phyloP scores from a whole-genome alignment of 2,329 filamentous ascomycete genomes.

The Fusarium phyllophilum region DNA sequence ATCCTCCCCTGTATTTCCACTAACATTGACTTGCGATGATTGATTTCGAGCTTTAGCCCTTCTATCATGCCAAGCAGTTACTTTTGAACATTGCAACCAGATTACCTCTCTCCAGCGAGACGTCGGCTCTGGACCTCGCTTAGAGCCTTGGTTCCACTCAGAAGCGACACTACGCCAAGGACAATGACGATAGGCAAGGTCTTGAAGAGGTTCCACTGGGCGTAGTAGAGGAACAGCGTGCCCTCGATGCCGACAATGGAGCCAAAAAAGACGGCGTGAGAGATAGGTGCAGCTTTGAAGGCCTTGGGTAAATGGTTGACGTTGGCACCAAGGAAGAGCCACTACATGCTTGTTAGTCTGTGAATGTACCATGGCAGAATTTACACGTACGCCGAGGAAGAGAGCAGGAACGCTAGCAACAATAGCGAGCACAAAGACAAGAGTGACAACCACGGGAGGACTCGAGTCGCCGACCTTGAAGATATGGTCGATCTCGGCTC shows the following conservation, averaged over 20 bases:
- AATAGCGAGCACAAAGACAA: conserved; percentile 80
- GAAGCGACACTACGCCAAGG: conserved; percentile 76
- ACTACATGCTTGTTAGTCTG: conserved; percentile 61
- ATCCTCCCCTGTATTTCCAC: neutral
- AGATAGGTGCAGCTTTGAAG: conserved; percentile 77
- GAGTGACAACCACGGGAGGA: conserved; percentile 81
- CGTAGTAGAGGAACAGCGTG: conserved; percentile 96
- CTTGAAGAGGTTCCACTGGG: conserved; percentile 91
- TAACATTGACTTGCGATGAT: neutral
- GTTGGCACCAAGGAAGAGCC: conserved; percentile 86
- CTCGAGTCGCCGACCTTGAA: conserved; percentile 84
- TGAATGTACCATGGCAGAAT: too few relatives aligned
- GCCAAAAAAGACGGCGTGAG: conserved; percentile 86
- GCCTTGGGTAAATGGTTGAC: conserved; percentile 80
- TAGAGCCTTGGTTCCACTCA: conserved; percentile 90
- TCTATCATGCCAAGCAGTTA: conserved; percentile 14
- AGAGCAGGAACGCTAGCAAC: conserved; percentile 78
- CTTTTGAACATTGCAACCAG: neutral
- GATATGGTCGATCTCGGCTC: conserved; percentile 87
- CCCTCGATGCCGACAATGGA: conserved; percentile 89
- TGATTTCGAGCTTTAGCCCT: neutral
- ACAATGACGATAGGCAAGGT: conserved; percentile 77
- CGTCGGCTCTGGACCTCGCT: conserved; percentile 92
- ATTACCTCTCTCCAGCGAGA: conserved; percentile 74
- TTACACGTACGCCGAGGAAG: conserved; percentile 70